Evolutionary conservation across 192 early-diverging fungal genomes (phyloP).

Genomic region (Backusella parvicylindrica): DNA sequence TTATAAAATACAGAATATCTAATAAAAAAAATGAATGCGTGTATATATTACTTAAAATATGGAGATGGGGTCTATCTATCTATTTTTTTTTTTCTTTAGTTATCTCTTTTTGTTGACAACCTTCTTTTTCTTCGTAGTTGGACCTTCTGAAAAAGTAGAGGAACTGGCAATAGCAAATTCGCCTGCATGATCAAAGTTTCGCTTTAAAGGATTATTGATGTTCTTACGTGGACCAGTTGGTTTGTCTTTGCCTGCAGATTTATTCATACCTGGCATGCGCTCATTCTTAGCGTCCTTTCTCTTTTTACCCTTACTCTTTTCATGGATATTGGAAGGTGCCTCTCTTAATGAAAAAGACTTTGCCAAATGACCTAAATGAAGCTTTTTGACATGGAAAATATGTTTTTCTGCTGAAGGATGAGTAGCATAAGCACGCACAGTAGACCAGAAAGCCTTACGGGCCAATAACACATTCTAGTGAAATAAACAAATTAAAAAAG

Average conservation of each 20-base stretch:
- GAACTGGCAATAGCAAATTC: constrained; percentile 36
- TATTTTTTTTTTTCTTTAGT: no score
- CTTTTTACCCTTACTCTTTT: constrained; percentile 39
- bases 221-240: background rate
- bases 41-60: background rate
- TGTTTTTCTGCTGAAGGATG: constrained; percentile 79
- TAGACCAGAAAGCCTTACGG: constrained; percentile 81
- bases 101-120: background rate
- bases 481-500: background rate
- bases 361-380: constrained; percentile 96
- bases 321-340: constrained; percentile 69
- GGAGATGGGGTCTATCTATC: background rate
- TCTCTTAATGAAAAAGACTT: constrained; percentile 97
- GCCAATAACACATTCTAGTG: constrained; percentile 53
- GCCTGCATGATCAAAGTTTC: constrained; percentile 29
- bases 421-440: constrained; percentile 92
- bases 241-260: constrained; percentile 9
- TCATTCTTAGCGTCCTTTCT: constrained; percentile 32
- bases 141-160: constrained; percentile 14
- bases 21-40: background rate
- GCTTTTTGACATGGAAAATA: constrained; percentile 91
- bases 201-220: constrained; percentile 26
- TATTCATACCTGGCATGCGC: constrained; percentile 27
- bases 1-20: constrained; percentile 3
- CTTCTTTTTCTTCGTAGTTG: constrained; percentile 34